Conservation (phyloP, 2,329 filamentous ascomycete species). For the Colletotrichum lupini region DNA sequence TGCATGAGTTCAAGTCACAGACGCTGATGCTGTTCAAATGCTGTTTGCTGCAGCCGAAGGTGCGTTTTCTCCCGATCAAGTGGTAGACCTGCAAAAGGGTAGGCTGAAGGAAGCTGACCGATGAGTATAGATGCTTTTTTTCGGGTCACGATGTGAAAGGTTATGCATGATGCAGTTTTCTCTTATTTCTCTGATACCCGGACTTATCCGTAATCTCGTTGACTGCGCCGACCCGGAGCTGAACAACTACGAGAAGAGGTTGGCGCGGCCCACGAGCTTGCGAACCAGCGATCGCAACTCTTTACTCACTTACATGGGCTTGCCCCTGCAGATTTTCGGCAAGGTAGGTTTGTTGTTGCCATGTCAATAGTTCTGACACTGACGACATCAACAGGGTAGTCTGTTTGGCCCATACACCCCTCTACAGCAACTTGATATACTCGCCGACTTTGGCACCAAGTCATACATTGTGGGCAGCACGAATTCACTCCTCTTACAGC, state of each 20-base stretch:
- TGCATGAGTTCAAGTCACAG: slow-evolving; percentile 95
- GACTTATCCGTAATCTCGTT: slow-evolving; percentile 89
- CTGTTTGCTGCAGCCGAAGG: slow-evolving; percentile 93
- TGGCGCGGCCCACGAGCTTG: slow-evolving; percentile 83
- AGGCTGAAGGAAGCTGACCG: neutral
- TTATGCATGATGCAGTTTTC: slow-evolving; percentile 99
- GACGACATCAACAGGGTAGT: slow-evolving; percentile 71
- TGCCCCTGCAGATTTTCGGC: slow-evolving; percentile 94
- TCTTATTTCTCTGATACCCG: slow-evolving; percentile 92
- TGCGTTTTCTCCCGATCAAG: slow-evolving; percentile 48
- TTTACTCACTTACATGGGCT: slow-evolving; percentile 90
- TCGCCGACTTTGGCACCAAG: slow-evolving; percentile 94
- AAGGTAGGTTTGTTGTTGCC: slow-evolving; percentile 65
- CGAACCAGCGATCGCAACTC: slow-evolving; percentile 93
- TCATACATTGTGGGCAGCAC: slow-evolving; percentile 98
- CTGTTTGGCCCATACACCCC: slow-evolving; percentile 97
- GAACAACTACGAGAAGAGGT: slow-evolving; percentile 80
- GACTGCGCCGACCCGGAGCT: slow-evolving; percentile 96
- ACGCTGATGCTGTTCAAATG: slow-evolving; percentile 95
- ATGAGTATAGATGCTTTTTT: slow-evolving; percentile 87
- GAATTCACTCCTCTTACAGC: slow-evolving; percentile 91
- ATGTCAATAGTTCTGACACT: slow-evolving; percentile 16
- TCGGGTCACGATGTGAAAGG: slow-evolving; percentile 93
- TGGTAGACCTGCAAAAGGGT: neutral
- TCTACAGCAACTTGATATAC: slow-evolving; percentile 91